A percentile compares a stretch with the other conserved stretches of the same genome.
Conservation (phyloP, 139 green algal species). For the Ostreobium quekettii region DNA sequence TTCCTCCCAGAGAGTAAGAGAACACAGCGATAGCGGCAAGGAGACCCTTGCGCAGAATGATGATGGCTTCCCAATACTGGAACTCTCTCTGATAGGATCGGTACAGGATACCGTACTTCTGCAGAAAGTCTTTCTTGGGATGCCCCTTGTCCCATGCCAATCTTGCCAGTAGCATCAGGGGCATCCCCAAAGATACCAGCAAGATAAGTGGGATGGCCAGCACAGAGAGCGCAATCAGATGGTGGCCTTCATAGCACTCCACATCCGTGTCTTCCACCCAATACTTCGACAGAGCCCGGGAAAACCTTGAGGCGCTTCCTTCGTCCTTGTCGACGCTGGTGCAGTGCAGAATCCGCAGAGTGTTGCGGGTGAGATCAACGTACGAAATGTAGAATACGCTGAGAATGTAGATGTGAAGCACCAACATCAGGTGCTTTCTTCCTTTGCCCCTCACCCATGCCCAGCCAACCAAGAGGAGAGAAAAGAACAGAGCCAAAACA, state of each 20-base stretch:
- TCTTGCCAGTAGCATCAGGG: not conserved
- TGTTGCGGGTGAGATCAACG: not conserved
- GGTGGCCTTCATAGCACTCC: not conserved
- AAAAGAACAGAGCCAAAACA: not conserved
- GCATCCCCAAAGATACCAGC: not conserved
- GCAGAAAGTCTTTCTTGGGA: constrained; percentile 3
- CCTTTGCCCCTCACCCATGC: not conserved
- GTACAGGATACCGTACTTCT: constrained; percentile 1
- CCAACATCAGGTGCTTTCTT: constrained; percentile 2
- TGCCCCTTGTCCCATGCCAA: not conserved
- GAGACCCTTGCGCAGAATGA: not conserved
- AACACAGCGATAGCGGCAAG: not conserved
- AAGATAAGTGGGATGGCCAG: constrained; percentile 2
- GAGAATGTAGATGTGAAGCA: not conserved
- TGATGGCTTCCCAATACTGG: not conserved
- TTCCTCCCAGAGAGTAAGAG: not conserved
- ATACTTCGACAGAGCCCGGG: not conserved
- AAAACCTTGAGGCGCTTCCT: not conserved
- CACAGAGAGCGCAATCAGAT: not conserved
- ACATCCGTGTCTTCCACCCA: constrained; percentile 4
- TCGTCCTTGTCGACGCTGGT: not conserved
- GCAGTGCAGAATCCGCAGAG: not conserved
- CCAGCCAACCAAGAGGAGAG: not conserved
- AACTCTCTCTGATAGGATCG: not conserved
- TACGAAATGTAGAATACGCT: not conserved